phyloP scores from a whole-genome alignment of 2,329 filamentous ascomycete species.

The Sclerotinia minor region DNA sequence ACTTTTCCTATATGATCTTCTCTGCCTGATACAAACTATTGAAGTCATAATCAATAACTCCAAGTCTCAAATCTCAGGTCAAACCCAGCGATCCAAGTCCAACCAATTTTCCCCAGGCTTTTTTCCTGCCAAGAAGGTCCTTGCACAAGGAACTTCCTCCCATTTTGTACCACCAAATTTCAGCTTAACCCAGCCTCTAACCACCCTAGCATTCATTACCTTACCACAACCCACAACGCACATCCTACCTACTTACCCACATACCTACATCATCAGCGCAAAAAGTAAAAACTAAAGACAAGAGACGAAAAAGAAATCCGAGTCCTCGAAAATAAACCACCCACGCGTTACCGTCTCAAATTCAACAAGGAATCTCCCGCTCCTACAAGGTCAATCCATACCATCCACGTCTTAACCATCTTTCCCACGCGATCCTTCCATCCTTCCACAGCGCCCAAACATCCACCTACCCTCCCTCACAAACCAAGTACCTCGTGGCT shows the following conservation, averaged over 20 bases:
- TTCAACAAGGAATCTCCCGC: background rate
- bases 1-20: conserved; percentile 3
- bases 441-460: conserved; percentile 17
- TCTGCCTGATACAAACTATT: conserved; percentile 11
- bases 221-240: background rate
- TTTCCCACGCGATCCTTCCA: conserved; percentile 23
- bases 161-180: conserved; percentile 4
- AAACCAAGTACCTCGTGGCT: conserved; percentile 32
- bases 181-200: conserved; percentile 9
- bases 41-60: background rate
- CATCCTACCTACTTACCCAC: conserved; percentile 7
- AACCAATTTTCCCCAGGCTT: background rate
- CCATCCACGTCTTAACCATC: background rate
- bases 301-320: background rate
- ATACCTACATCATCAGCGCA: conserved; percentile 14
- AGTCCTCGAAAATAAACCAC: background rate
- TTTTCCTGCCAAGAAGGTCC: conserved; percentile 13
- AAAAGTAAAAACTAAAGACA: background rate
- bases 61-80: background rate
- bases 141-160: conserved; percentile 22
- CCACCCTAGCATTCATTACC: too few species aligned
- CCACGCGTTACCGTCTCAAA: background rate
- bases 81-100: background rate
- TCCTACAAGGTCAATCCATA: conserved; percentile 9
- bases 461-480: conserved; percentile 15